These are phyloP conservation scores for Penicillium robsamsonii DNA, from an alignment of 495 filamentous ascomycete species.

Conservation along the genomic window DNA sequence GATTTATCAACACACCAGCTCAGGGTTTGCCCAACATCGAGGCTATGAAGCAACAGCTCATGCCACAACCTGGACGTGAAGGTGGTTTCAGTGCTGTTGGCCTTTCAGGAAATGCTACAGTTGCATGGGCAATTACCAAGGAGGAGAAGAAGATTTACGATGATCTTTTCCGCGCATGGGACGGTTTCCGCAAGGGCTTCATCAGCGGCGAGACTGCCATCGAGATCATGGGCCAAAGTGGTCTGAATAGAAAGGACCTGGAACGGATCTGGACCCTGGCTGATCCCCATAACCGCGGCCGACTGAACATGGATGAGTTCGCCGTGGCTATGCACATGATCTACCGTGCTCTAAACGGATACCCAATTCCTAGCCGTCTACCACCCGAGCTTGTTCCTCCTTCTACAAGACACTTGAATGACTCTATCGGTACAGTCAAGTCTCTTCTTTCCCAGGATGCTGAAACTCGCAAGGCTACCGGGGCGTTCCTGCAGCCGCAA, in stretches of 20 bases:
- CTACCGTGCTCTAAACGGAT: constrained; percentile 92
- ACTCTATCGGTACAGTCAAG: constrained; percentile 90
- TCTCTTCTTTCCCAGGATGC: constrained; percentile 89
- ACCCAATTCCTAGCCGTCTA: constrained; percentile 86
- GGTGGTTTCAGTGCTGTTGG: constrained; percentile 86
- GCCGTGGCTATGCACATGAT: constrained; percentile 99
- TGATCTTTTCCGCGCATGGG: constrained; percentile 93
- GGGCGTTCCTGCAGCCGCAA: constrained; percentile 85
- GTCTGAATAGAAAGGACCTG: constrained; percentile 81
- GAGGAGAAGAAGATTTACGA: constrained; percentile 98
- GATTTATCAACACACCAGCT: constrained; percentile 89
- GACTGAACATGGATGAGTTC: constrained; percentile 96
- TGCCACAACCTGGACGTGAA: constrained; percentile 95
- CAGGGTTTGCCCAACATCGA: constrained; percentile 92
- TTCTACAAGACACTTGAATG: constrained; percentile 89
- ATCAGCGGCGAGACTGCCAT: constrained; percentile 92
- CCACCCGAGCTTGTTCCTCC: constrained; percentile 94
- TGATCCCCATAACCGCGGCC: constrained; percentile 88
- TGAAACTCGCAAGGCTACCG: constrained; percentile 75
- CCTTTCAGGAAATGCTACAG: constrained; percentile 86
- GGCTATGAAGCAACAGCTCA: constrained; percentile 90
- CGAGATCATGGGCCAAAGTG: constrained; percentile 96
- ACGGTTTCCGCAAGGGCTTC: constrained; percentile 90
- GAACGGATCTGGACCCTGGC: constrained; percentile 95
- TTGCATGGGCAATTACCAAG: constrained; percentile 99